Percentiles rank a stretch among this genome's conserved stretches.
These are phyloP conservation scores for Leishmania martiniquensis DNA, from an alignment of 208 protist genomes.

Conservation along the genomic window DNA sequence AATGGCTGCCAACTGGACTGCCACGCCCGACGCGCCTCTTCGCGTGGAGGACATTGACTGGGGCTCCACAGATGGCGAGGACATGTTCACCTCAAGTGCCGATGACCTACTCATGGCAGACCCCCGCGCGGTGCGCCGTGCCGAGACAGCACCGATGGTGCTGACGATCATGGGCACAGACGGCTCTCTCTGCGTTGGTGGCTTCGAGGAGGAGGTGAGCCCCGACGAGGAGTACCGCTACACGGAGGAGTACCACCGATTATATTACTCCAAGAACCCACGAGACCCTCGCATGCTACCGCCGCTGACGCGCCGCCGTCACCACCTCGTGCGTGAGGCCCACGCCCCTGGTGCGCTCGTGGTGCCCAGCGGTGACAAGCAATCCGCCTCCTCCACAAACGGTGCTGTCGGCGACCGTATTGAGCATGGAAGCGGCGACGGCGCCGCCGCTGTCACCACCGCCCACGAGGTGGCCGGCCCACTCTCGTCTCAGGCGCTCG, in stretches of 20 bases:
- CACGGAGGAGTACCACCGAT: conserved; percentile 74
- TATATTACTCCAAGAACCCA: conserved; percentile 83
- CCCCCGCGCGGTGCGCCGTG: conserved; percentile 66
- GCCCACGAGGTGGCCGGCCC: conserved; percentile 4
- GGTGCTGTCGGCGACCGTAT: conserved; percentile 23
- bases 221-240: conserved; percentile 84
- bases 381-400: conserved; percentile 2
- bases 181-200: conserved; percentile 53
- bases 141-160: conserved; percentile 81
- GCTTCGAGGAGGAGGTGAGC: conserved; percentile 46
- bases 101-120: conserved; percentile 51
- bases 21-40: conserved; percentile 14
- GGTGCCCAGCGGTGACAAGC: conserved; percentile 16
- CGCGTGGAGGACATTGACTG: conserved; percentile 45
- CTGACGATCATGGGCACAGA: conserved; percentile 62
- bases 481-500: conserved; percentile 16
- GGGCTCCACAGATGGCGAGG: conserved; percentile 34
- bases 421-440: neutral
- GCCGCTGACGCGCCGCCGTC: conserved; percentile 52
- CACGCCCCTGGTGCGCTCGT: conserved; percentile 11
- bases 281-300: conserved; percentile 84
- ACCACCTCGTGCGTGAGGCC: conserved; percentile 24
- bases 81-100: conserved; percentile 40
- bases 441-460: neutral
- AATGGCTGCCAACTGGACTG: conserved; percentile 20